phyloP scores from a whole-genome alignment of 306 rosid genomes.

The Trifolium dubium region DNA sequence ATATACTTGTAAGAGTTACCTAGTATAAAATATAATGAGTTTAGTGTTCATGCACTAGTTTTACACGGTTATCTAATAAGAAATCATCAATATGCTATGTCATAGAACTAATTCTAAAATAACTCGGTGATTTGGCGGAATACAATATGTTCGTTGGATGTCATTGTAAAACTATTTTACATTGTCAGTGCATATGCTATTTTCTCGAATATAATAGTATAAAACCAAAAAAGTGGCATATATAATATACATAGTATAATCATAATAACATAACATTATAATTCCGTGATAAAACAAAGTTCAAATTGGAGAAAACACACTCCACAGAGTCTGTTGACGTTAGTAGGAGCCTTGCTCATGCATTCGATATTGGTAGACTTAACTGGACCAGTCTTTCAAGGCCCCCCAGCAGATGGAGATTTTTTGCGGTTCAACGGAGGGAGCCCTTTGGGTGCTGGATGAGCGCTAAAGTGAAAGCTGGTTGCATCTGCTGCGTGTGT shows the following conservation, averaged over 20 bases:
- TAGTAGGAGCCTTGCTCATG: not conserved
- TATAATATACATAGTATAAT: not conserved
- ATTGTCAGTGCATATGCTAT: too few species aligned
- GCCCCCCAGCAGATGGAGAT: not conserved
- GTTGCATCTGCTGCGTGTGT: not conserved
- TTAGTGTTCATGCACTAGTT: too few species aligned
- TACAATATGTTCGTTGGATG: too few species aligned
- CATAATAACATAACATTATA: not conserved
- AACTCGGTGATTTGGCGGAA: too few species aligned
- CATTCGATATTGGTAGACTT: not conserved
- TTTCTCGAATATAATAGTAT: too few species aligned
- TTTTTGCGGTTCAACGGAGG: not conserved
- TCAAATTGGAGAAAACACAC: not conserved
- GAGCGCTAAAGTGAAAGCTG: not conserved
- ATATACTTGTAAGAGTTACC: not conserved
- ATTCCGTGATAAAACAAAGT: not conserved
- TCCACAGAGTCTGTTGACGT: not conserved
- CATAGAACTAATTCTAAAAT: too few species aligned
- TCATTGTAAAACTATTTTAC: too few species aligned
- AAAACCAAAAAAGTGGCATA: not conserved
- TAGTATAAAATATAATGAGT: not conserved
- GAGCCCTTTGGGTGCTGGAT: too few species aligned
- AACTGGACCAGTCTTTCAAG: not conserved
- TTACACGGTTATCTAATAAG: too few species aligned
- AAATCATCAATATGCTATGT: too few species aligned